Percentiles rank a stretch among this genome's conserved stretches.
phyloP scores from a whole-genome alignment of 345 rosid species.

The Euphorbia pulcherrima region DNA sequence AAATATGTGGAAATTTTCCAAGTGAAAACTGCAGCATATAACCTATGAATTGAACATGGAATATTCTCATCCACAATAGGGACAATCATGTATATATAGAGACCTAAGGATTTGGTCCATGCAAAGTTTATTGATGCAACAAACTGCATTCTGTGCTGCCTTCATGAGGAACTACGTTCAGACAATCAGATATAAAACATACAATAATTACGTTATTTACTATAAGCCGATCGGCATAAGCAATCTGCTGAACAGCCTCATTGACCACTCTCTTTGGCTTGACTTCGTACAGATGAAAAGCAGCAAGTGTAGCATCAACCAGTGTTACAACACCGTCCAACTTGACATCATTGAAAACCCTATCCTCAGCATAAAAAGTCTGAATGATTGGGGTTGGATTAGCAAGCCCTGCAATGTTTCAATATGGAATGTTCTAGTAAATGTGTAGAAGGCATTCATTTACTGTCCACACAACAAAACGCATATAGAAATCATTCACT shows the following conservation, averaged over 20 bases:
- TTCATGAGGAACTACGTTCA: not conserved
- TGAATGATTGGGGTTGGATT: constrained; percentile 95
- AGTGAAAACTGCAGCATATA: not conserved
- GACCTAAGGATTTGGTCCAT: not conserved
- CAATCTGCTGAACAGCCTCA: constrained; percentile 97
- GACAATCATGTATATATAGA: not conserved
- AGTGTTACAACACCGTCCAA: constrained; percentile 91
- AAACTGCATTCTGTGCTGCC: not conserved
- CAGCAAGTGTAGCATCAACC: constrained; percentile 93
- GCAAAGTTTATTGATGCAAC: not conserved
- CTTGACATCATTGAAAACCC: constrained; percentile 75
- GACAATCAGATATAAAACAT: not conserved
- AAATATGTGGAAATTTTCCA: not conserved
- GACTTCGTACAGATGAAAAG: constrained; percentile 73
- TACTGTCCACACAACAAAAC: not conserved
- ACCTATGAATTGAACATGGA: not conserved
- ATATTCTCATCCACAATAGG: not conserved
- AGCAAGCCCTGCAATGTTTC: constrained; percentile 63
- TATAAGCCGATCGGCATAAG: constrained; percentile 87
- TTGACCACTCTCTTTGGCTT: constrained; percentile 89
- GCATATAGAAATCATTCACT: not conserved
- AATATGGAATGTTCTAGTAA: constrained; percentile 1
- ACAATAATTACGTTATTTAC: constrained; percentile 61
- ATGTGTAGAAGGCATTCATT: not conserved
- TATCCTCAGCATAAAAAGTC: constrained; percentile 90